Evolutionary conservation across 176 grass and related monocot genomes (phyloP).

Genomic region (Otatea glauca): DNA sequence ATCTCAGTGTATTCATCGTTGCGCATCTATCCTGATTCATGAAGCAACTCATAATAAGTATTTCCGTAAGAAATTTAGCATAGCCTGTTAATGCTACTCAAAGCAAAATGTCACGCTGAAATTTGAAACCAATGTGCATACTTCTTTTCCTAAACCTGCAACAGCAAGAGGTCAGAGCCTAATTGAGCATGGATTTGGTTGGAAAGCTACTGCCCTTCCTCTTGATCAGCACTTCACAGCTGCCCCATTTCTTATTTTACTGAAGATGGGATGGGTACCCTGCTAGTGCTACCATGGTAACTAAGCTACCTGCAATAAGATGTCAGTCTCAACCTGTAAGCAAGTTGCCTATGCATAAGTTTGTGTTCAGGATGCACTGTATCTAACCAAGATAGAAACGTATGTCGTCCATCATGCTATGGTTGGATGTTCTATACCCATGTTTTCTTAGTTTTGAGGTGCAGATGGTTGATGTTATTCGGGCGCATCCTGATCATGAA

Average conservation of each 20-base stretch:
- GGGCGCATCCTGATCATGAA: conserved; percentile 71
- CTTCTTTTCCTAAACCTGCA: conserved; percentile 14
- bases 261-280: background rate
- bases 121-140: background rate
- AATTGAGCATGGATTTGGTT: background rate
- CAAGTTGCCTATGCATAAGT: background rate
- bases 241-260: background rate
- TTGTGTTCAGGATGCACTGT: conserved; percentile 19
- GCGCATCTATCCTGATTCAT: conserved; percentile 7
- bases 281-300: conserved; percentile 21
- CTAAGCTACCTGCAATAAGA: conserved; percentile 16
- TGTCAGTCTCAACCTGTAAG: conserved; percentile 1
- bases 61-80: background rate
- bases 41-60: background rate
- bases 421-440: conserved; percentile 10
- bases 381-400: conserved; percentile 1
- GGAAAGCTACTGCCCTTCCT: background rate
- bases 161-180: background rate
- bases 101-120: conserved; percentile 10
- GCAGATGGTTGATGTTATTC: conserved; percentile 70
- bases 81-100: background rate
- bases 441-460: conserved; percentile 32
- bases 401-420: conserved; percentile 14
- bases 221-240: background rate
- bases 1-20: background rate